Evolutionary conservation across 2,329 filamentous ascomycete species (phyloP), one percentile per base, ranked within the genome.

Genomic region (Arachnopeziza araneosa): DNA sequence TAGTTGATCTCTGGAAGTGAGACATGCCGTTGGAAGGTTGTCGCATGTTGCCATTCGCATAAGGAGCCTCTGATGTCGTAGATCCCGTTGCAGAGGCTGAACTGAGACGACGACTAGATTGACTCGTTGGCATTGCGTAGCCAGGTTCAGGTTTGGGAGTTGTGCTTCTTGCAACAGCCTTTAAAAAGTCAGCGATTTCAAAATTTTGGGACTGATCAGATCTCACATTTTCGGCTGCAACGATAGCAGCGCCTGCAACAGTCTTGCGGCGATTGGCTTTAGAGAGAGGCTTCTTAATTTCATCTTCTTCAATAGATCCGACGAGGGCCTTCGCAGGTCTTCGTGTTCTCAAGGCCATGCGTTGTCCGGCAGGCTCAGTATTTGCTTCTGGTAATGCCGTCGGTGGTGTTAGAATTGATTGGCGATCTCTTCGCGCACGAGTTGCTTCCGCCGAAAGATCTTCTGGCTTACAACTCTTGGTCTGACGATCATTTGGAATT

Each of bases 401-500:
- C 24, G 67, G 61, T n/a, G 73, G 69, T 19, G 73, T 78, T 30
- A 81, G 75, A 10, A 78, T 73, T 17, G 83, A 82, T 69, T 88
- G 84, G 6, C 85, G 83, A 65, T 93, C 90, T 68, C 82, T 78
- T 68, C 88, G 77, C 63, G 80, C 76, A 66, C 86, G 75, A 57
- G 83, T 84, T 23, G 86, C 85, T 70, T 90, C 86, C 0, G 83
- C 83, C 61, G 88, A 88, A 7, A 98, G 80, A 52, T 97, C 92
- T 66, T 96, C 90, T 9, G 87, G 82, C 32, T 80, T 88, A 74
- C 83, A 91, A 75, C 92, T 96, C 56, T 80, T 81, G 0, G 89
- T 92, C 67, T 91, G 85, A 2, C 92, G 83, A 65, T 88, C 81
- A 0, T 79, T 79, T 0, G 93, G 95, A 59, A 97, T 89, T 23